Evolutionary conservation across 2,329 filamentous ascomycete genomes (phyloP).

Genomic region (Aspergillus niger): DNA sequence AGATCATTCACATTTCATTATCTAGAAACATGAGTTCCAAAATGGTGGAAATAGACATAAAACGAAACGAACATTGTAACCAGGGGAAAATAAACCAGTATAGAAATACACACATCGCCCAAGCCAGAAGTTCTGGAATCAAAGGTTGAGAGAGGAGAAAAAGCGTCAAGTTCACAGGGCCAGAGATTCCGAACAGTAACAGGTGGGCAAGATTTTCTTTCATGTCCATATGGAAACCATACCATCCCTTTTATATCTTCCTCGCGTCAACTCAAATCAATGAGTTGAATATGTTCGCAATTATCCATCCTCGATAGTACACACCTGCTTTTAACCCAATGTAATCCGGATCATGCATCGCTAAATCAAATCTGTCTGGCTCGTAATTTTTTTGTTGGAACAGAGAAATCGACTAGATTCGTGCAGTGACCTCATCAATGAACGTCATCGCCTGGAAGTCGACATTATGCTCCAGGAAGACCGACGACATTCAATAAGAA

Average conservation of each 20-base stretch:
- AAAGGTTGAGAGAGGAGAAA: constrained; percentile 26
- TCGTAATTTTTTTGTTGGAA: background rate
- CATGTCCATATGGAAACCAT: constrained; percentile 10
- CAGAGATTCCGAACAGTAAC: constrained; percentile 19
- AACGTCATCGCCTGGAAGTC: background rate
- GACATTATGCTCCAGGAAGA: constrained; percentile 15
- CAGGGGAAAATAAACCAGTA: constrained; percentile 28
- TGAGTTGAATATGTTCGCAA: background rate
- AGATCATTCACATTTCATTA: constrained; percentile 32
- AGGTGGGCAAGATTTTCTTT: constrained; percentile 14
- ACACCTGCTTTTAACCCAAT: constrained; percentile 3
- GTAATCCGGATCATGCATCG: background rate
- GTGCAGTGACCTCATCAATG: background rate
- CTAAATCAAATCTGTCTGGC: background rate
- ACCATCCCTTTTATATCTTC: constrained; percentile 11
- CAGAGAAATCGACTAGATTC: background rate
- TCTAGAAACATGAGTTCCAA: constrained; percentile 29
- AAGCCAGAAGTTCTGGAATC: constrained; percentile 27
- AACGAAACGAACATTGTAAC: constrained; percentile 17
- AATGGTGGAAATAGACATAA: constrained; percentile 23
- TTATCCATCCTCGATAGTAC: constrained; percentile 1
- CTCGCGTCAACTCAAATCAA: constrained; percentile 17
- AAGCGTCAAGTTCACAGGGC: constrained; percentile 11
- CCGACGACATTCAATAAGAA: constrained; percentile 5
- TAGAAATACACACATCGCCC: constrained; percentile 42